Percentiles rank a stretch among this genome's conserved stretches.
Conservation (phyloP, 1,284 basidiomycete genomes). For the Puccinia hordei region DNA sequence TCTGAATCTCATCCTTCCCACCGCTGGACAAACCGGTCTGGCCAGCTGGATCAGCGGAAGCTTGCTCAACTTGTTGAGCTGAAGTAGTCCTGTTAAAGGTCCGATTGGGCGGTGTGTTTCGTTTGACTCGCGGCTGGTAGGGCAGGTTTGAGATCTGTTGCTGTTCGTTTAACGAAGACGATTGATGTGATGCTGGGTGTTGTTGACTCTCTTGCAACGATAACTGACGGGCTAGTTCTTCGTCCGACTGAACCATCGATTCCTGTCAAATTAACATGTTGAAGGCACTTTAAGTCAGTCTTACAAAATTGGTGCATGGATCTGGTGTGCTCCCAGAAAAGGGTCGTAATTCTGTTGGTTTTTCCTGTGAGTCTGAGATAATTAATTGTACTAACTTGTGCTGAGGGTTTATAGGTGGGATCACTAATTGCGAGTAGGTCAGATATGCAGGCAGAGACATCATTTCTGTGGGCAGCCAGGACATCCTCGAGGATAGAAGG, state of each 20-base stretch:
- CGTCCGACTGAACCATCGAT: conserved; percentile 27
- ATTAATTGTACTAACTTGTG: conserved; percentile 21
- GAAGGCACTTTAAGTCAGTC: neutral
- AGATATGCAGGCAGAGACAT: conserved; percentile 29
- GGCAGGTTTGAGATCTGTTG: conserved; percentile 46
- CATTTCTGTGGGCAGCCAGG: conserved; percentile 32
- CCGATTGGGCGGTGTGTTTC: conserved; percentile 18
- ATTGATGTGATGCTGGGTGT: neutral
- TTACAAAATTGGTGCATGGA: neutral
- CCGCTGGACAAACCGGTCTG: neutral
- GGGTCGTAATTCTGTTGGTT: neutral
- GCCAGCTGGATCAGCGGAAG: neutral
- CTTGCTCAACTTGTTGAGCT: neutral
- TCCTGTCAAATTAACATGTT: conserved; percentile 17
- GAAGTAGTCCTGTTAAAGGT: neutral
- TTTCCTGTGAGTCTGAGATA: neutral
- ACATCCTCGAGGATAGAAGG: conserved; percentile 41
- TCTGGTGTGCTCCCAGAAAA: neutral
- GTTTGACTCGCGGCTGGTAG: conserved; percentile 43
- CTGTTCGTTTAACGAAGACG: neutral
- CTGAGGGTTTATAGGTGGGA: conserved; percentile 40
- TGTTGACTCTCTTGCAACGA: conserved; percentile 27
- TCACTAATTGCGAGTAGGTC: conserved; percentile 47
- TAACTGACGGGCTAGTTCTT: conserved; percentile 48
- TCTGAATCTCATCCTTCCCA: conserved; percentile 50